phyloP scores from a whole-genome alignment of 441 rosid species.

The Euphorbia schlechtendalii region DNA sequence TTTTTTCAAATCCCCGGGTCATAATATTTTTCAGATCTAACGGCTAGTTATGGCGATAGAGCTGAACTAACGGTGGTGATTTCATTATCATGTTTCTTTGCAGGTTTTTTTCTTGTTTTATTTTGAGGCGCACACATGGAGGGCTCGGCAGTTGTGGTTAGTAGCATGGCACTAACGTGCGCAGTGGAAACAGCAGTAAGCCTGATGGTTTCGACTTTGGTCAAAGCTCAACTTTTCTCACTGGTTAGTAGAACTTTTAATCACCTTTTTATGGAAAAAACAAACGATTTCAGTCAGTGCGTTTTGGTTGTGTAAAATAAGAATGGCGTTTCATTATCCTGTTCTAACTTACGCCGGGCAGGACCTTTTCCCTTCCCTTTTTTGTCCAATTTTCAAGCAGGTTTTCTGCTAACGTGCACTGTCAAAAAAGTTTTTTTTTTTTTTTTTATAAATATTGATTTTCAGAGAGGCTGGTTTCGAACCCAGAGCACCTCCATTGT shows the following conservation, averaged over 20 bases:
- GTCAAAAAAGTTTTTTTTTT: too few relatives aligned
- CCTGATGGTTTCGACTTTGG: constrained; percentile 35
- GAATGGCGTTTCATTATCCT: neutral
- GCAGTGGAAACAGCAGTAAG: constrained; percentile 41
- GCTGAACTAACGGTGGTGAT: constrained; percentile 32
- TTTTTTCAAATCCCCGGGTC: constrained; percentile 1
- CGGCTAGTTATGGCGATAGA: constrained; percentile 15
- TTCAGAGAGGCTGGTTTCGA: too few relatives aligned
- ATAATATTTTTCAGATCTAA: constrained; percentile 20
- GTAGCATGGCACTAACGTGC: constrained; percentile 37
- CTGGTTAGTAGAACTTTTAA: constrained; percentile 27
- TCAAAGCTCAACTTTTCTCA: constrained; percentile 29
- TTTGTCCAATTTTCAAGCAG: neutral
- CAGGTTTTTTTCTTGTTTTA: constrained; percentile 13
- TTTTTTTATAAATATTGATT: too few relatives aligned
- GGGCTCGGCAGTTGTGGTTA: constrained; percentile 29
- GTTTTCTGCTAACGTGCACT: too few relatives aligned
- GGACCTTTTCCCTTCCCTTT: neutral
- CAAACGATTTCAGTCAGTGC: too few relatives aligned
- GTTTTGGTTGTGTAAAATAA: too few relatives aligned
- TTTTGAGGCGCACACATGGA: constrained; percentile 30
- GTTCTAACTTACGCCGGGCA: neutral
- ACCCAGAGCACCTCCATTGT: too few relatives aligned
- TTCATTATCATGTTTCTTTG: constrained; percentile 12
- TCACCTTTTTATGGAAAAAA: too few relatives aligned